Evolutionary conservation across 1,284 basidiomycete species (phyloP).

Genomic region (Caloboletus firmus): DNA sequence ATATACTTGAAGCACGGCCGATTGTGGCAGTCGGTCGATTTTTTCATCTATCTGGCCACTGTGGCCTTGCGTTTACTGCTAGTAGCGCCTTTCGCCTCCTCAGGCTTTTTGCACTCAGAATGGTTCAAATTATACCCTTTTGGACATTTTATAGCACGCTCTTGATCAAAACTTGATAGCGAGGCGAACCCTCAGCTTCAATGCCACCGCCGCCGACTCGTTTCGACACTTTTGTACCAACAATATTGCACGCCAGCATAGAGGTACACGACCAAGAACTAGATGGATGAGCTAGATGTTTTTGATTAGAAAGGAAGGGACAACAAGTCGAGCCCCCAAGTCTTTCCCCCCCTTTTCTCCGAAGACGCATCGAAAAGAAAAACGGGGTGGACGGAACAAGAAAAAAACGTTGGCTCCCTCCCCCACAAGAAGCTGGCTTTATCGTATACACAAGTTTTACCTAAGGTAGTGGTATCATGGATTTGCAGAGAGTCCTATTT

Average conservation of each 20-base stretch:
- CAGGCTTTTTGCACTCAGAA: too few relatives aligned
- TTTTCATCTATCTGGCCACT: too few relatives aligned
- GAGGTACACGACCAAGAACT: background rate
- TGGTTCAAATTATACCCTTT: too few relatives aligned
- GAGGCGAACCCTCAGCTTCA: too few relatives aligned
- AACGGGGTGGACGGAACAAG: background rate
- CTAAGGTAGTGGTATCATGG: slow-evolving; percentile 20
- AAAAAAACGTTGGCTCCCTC: background rate
- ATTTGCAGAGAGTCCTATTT: background rate
- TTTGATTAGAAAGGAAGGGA: background rate
- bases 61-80: too few relatives aligned
- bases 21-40: too few relatives aligned
- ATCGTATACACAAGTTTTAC: slow-evolving; percentile 17
- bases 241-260: background rate
- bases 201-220: too few relatives aligned
- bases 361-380: background rate
- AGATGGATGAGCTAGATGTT: background rate
- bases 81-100: too few relatives aligned
- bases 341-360: background rate
- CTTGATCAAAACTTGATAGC: too few relatives aligned
- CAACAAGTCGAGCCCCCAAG: slow-evolving; percentile 4
- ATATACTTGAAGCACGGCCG: too few relatives aligned
- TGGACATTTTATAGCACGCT: too few relatives aligned
- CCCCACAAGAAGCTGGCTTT: background rate
- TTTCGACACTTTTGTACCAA: too few relatives aligned